A percentile compares a stretch with the other conserved stretches of the same genome.
Evolutionary conservation across 106 monocot species (phyloP).

Genomic region (Dioscorea zingiberensis): DNA sequence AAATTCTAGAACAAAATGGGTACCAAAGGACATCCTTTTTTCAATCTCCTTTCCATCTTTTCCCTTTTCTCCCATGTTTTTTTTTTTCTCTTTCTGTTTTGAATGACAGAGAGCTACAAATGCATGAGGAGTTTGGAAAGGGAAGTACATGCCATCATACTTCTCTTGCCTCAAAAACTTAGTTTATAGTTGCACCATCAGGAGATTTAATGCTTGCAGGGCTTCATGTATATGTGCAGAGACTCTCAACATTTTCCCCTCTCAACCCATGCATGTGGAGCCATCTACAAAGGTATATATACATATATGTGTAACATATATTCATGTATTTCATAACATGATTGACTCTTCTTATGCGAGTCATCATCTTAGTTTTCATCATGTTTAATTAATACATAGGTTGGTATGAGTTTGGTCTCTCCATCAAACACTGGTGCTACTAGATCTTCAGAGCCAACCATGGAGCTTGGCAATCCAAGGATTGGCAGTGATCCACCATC

Average conservation of each 20-base stretch:
- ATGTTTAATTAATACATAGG: slow-evolving; percentile 16
- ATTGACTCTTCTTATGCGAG: too few species aligned
- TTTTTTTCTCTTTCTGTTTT: slow-evolving; percentile 7
- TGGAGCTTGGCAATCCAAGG: slow-evolving; percentile 38
- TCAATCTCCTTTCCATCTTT: background rate
- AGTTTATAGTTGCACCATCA: slow-evolving; percentile 23
- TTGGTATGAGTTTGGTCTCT: slow-evolving; percentile 37
- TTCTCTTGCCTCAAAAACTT: slow-evolving; percentile 3
- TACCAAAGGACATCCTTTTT: slow-evolving; percentile 13
- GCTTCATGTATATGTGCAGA: slow-evolving; percentile 67
- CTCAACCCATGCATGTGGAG: slow-evolving; percentile 79
- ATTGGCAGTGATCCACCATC: background rate
- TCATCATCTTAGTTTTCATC: too few species aligned
- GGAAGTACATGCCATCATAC: too few species aligned
- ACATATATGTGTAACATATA: too few species aligned
- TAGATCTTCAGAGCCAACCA: slow-evolving; percentile 31
- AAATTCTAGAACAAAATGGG: slow-evolving; percentile 20
- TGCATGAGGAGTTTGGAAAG: slow-evolving; percentile 14
- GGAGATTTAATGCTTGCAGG: slow-evolving; percentile 48
- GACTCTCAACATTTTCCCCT: slow-evolving; percentile 85
- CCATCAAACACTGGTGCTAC: slow-evolving; percentile 32
- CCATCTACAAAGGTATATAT: slow-evolving; percentile 59
- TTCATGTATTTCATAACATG: too few species aligned
- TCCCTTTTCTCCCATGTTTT: background rate
- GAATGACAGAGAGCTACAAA: background rate